These are phyloP conservation scores for Fusarium foetens DNA, from an alignment of 2,329 filamentous ascomycete species.

Conservation along the genomic window DNA sequence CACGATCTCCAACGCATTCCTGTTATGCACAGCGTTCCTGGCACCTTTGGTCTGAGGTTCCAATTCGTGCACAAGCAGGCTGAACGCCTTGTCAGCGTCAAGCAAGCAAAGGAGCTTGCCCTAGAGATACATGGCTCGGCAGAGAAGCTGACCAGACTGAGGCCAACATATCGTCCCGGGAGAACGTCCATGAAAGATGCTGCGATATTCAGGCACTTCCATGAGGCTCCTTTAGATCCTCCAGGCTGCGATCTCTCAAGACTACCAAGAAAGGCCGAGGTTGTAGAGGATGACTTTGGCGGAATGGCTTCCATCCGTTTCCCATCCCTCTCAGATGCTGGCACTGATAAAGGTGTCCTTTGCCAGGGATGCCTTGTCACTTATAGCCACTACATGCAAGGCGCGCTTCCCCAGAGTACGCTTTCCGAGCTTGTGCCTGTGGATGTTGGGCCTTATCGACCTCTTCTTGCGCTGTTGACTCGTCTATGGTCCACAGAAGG, in stretches of 20 bases:
- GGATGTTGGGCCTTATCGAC: slow-evolving; percentile 34
- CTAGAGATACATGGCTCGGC: slow-evolving; percentile 42
- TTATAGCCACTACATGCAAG: slow-evolving; percentile 34
- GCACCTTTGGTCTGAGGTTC: slow-evolving; percentile 36
- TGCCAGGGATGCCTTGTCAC: slow-evolving; percentile 42
- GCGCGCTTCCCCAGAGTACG: slow-evolving; percentile 23
- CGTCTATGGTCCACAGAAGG: slow-evolving; percentile 34
- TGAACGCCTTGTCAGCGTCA: slow-evolving; percentile 44
- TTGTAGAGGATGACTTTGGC: slow-evolving; percentile 38
- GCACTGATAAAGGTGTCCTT: slow-evolving; percentile 32
- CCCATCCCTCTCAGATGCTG: slow-evolving; percentile 34
- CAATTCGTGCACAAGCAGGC: slow-evolving; percentile 23
- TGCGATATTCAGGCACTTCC: slow-evolving; percentile 35
- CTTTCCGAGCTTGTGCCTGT: slow-evolving; percentile 31
- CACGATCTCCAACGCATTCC: slow-evolving; percentile 35
- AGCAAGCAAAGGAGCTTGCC: slow-evolving; percentile 44
- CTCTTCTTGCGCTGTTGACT: slow-evolving; percentile 32
- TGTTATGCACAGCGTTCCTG: slow-evolving; percentile 39
- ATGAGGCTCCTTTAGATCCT: slow-evolving; percentile 35
- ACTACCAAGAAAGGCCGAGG: slow-evolving; percentile 24
- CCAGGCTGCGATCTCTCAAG: slow-evolving; percentile 39
- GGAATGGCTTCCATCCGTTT: slow-evolving; percentile 44
- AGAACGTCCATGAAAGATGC: slow-evolving; percentile 28
- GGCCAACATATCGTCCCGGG: slow-evolving; percentile 16
- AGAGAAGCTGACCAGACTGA: slow-evolving; percentile 20